A percentile compares a stretch with the other conserved stretches of the same genome.
Evolutionary conservation across 176 grass and related monocot species (phyloP).

Genomic region (Cenchrus fungigraminus): DNA sequence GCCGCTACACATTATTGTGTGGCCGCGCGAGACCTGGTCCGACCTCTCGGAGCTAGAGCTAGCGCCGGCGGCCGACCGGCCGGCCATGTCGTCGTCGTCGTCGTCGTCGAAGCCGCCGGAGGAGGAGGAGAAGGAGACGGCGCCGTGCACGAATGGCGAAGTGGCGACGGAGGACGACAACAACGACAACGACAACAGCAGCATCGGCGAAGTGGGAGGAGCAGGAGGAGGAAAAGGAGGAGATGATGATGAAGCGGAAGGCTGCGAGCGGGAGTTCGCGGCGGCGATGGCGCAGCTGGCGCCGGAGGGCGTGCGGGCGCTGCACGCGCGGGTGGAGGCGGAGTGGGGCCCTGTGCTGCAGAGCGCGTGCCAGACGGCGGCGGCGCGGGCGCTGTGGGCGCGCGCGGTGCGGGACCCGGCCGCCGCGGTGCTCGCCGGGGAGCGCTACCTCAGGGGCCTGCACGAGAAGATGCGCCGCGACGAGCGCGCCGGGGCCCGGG

Average conservation of each 20-base stretch:
- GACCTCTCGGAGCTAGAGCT: not conserved
- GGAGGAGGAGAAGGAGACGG: not conserved
- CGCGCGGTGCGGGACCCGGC: conserved; percentile 69
- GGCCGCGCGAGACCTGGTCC: conserved; percentile 3
- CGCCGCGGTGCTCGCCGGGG: conserved; percentile 77
- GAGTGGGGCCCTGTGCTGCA: conserved; percentile 82
- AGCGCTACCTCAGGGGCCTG: conserved; percentile 60
- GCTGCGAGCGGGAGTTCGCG: conserved; percentile 27
- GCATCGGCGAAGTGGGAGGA: not conserved
- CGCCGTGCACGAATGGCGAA: conserved; percentile 22
- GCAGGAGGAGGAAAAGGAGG: no score
- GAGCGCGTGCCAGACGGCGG: conserved; percentile 96
- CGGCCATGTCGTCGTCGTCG: conserved; percentile 34
- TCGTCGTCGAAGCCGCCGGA: not conserved
- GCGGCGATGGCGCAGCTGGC: conserved; percentile 55
- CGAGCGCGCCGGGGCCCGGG: conserved; percentile 59
- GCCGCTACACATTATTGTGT: conserved; percentile 25
- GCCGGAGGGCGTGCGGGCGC: conserved; percentile 58
- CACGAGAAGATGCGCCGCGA: conserved; percentile 80
- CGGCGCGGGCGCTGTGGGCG: conserved; percentile 78
- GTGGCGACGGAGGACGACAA: not conserved
- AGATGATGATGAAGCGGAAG: not conserved
- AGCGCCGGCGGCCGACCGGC: conserved; percentile 1
- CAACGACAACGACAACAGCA: not conserved
- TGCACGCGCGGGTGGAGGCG: conserved; percentile 73